A percentile compares a stretch with the other conserved stretches of the same genome.
These are phyloP conservation scores for Monosporozyma aerobia DNA, from an alignment of 805 yeast species.

Conservation along the genomic window DNA sequence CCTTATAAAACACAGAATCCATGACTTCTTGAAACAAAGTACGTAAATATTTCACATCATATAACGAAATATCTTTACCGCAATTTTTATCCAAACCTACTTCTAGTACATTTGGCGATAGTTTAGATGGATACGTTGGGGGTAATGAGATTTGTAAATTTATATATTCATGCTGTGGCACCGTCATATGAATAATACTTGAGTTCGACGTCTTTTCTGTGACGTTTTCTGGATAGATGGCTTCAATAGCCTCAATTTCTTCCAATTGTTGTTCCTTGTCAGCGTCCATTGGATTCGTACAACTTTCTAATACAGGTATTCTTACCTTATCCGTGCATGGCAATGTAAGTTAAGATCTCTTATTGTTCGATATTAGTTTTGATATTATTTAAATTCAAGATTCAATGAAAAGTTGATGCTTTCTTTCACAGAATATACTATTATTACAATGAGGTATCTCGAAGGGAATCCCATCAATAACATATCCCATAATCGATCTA, in stretches of 20 bases:
- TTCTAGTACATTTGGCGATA: constrained; percentile 54
- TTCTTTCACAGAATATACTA: not conserved
- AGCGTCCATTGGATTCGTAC: not conserved
- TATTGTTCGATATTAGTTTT: not conserved
- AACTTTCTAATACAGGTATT: not conserved
- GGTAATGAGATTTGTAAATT: constrained; percentile 67
- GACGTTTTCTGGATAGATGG: constrained; percentile 69
- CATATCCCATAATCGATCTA: not conserved
- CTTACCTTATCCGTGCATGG: not conserved
- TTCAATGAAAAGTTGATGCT: not conserved
- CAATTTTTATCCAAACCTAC: constrained; percentile 28
- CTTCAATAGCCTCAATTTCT: constrained; percentile 75
- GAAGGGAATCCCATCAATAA: too few species aligned
- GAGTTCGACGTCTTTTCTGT: constrained; percentile 27
- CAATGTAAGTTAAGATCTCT: not conserved
- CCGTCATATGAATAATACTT: constrained; percentile 35
- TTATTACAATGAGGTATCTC: not conserved
- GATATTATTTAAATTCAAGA: not conserved
- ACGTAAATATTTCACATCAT: constrained; percentile 42
- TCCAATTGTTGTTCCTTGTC: constrained; percentile 33
- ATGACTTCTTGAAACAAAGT: constrained; percentile 42
- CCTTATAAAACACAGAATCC: constrained; percentile 42
- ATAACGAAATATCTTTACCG: constrained; percentile 18
- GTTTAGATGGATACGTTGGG: constrained; percentile 50
- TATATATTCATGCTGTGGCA: constrained; percentile 57